Evolutionary conservation across 306 rosid genomes (phyloP).

Genomic region (Albizia julibrissin): DNA sequence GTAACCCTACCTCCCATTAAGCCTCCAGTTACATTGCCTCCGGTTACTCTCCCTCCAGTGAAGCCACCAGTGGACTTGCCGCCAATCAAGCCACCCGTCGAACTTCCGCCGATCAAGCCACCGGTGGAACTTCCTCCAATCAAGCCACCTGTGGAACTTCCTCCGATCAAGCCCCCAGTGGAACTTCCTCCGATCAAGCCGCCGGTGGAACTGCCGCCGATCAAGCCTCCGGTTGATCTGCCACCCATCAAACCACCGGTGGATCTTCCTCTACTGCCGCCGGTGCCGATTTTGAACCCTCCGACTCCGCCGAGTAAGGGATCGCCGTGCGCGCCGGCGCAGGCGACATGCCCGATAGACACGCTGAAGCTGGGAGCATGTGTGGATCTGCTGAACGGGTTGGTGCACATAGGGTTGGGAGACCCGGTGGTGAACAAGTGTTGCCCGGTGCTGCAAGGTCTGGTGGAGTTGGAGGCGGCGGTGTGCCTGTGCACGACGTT

Average conservation of each 20-base stretch:
- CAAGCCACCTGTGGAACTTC: neutral
- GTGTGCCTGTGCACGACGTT: slow-evolving; percentile 92
- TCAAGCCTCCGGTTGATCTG: slow-evolving; percentile 24
- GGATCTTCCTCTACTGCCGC: neutral
- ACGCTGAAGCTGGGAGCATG: slow-evolving; percentile 82
- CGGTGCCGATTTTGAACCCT: slow-evolving; percentile 3
- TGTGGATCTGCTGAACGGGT: slow-evolving; percentile 77
- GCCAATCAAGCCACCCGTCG: neutral
- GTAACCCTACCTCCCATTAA: neutral
- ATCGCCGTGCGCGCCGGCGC: neutral
- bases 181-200: slow-evolving; percentile 29
- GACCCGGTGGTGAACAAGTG: slow-evolving; percentile 77
- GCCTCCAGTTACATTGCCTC: neutral
- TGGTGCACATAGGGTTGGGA: slow-evolving; percentile 77
- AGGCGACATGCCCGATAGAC: slow-evolving; percentile 80
- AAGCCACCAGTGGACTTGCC: neutral
- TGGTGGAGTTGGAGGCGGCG: slow-evolving; percentile 80
- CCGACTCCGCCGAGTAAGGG: neutral
- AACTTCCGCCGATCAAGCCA: neutral
- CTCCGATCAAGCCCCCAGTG: neutral
- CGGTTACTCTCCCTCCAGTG: neutral
- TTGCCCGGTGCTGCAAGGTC: slow-evolving; percentile 80
- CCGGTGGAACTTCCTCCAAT: neutral
- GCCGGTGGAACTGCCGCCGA: slow-evolving; percentile 17
- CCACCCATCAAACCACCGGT: slow-evolving; percentile 36